Conservation (phyloP, 2,329 filamentous ascomycete species). For the Fusarium sp. region DNA sequence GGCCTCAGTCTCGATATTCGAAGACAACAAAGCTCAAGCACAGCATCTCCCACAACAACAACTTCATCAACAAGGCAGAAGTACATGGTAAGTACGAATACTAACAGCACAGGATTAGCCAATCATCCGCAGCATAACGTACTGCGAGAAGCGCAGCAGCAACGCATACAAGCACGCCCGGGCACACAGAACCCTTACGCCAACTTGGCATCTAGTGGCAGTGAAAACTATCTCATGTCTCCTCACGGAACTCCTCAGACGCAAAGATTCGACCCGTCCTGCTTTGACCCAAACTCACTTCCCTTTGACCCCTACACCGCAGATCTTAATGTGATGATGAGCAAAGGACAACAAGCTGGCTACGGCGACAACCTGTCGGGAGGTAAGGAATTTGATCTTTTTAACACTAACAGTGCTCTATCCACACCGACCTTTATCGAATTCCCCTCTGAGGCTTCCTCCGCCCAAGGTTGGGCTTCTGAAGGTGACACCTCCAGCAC, state of each 20-base stretch:
- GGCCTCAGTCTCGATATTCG: constrained; percentile 86
- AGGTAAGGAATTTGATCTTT: constrained; percentile 63
- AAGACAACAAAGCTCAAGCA: constrained; percentile 61
- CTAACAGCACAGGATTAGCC: constrained; percentile 68
- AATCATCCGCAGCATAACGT: constrained; percentile 73
- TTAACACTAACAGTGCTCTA: constrained; percentile 58
- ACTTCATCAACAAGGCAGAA: constrained; percentile 44
- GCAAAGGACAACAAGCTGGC: constrained; percentile 60
- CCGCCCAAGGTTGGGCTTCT: constrained; percentile 61
- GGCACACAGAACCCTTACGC: constrained; percentile 60
- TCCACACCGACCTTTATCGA: constrained; percentile 63
- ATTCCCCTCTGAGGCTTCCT: constrained; percentile 61
- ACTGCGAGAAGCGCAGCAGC: constrained; percentile 91
- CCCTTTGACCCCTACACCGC: constrained; percentile 61
- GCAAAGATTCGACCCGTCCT: constrained; percentile 63
- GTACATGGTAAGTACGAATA: constrained; percentile 62
- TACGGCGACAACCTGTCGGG: constrained; percentile 56
- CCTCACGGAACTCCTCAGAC: constrained; percentile 66
- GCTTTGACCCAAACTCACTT: constrained; percentile 57
- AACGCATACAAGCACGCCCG: constrained; percentile 81
- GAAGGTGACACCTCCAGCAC: constrained; percentile 60
- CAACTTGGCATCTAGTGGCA: constrained; percentile 51
- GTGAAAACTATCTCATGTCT: constrained; percentile 68
- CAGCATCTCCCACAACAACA: constrained; percentile 39
- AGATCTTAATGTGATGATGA: constrained; percentile 58